Percentiles rank a stretch among this genome's conserved stretches.
Conservation (phyloP, 345 rosid genomes). For the Geranium rotundifolium region DNA sequence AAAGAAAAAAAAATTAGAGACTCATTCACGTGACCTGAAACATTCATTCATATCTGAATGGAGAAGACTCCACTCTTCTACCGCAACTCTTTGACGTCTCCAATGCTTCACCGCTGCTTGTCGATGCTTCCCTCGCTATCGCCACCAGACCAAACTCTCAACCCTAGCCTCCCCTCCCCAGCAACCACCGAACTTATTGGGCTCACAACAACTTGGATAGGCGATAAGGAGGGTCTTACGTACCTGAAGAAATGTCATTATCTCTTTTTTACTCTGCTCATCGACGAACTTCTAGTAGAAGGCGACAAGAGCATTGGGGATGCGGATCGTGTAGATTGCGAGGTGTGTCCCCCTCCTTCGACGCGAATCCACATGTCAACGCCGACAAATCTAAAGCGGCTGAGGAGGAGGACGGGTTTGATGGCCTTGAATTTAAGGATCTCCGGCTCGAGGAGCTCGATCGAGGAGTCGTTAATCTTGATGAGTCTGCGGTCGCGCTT, state of each 20-base stretch:
- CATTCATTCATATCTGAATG: no score
- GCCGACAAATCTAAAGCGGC: slow-evolving; percentile 57
- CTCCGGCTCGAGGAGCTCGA: slow-evolving; percentile 68
- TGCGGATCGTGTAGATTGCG: slow-evolving; percentile 85
- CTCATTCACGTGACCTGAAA: no score
- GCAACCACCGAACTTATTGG: slow-evolving; percentile 87
- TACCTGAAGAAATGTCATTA: slow-evolving; percentile 76
- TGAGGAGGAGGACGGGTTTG: slow-evolving; percentile 68
- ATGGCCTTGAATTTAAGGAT: slow-evolving; percentile 67
- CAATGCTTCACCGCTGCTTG: no score
- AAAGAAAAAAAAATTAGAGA: no score
- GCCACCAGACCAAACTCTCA: no score
- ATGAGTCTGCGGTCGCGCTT: slow-evolving; percentile 60
- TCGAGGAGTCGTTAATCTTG: slow-evolving; percentile 73
- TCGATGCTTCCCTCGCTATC: no score
- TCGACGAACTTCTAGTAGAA: slow-evolving; percentile 79
- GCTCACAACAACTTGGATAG: slow-evolving; percentile 82
- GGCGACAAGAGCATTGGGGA: slow-evolving; percentile 76
- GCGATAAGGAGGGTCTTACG: slow-evolving; percentile 76
- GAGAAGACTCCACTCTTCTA: no score
- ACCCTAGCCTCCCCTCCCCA: no score
- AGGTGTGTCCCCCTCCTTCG: slow-evolving; percentile 59
- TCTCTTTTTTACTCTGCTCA: slow-evolving; percentile 91
- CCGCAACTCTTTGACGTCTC: no score
- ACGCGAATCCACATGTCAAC: slow-evolving; percentile 69